A percentile compares a stretch with the other conserved stretches of the same genome.
phyloP scores from a whole-genome alignment of 2,329 filamentous ascomycete genomes.

The Fusarium lyarnte region DNA sequence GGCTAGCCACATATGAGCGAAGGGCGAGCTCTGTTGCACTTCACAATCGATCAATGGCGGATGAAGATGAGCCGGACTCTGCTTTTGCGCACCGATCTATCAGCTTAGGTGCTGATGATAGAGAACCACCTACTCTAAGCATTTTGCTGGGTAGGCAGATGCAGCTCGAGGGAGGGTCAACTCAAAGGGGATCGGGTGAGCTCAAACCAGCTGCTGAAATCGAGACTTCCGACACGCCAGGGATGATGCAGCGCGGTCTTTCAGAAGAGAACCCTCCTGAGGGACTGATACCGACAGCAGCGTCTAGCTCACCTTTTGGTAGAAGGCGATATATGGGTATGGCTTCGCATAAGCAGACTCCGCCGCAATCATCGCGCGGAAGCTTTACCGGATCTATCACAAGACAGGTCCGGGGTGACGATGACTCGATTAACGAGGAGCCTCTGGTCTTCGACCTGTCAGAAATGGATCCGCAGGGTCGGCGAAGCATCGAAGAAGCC shows the following conservation, averaged over 20 bases:
- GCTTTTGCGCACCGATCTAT: conserved; percentile 73
- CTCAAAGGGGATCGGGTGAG: conserved; percentile 34
- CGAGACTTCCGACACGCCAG: conserved; percentile 50
- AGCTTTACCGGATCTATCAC: conserved; percentile 56
- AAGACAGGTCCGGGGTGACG: conserved; percentile 54
- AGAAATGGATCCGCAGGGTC: conserved; percentile 69
- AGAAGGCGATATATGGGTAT: conserved; percentile 59
- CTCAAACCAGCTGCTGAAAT: conserved; percentile 57
- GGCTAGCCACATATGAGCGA: conserved; percentile 64
- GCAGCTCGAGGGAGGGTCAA: conserved; percentile 48
- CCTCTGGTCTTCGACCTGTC: conserved; percentile 78
- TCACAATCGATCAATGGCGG: conserved; percentile 62
- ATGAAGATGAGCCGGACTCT: conserved; percentile 70
- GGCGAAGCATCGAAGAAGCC: conserved; percentile 68
- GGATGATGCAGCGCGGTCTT: conserved; percentile 53
- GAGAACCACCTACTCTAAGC: conserved; percentile 72
- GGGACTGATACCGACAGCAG: conserved; percentile 52
- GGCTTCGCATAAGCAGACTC: conserved; percentile 54
- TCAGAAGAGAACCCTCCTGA: conserved; percentile 59
- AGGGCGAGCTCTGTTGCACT: conserved; percentile 77
- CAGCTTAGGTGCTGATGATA: conserved; percentile 72
- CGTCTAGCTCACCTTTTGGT: conserved; percentile 58
- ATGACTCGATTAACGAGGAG: conserved; percentile 70
- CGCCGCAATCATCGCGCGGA: conserved; percentile 56
- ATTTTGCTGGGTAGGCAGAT: conserved; percentile 63